Evolutionary conservation across 495 filamentous ascomycete species (phyloP), one percentile per base, ranked within the genome.

Genomic region (Podospora pseudocomata): DNA sequence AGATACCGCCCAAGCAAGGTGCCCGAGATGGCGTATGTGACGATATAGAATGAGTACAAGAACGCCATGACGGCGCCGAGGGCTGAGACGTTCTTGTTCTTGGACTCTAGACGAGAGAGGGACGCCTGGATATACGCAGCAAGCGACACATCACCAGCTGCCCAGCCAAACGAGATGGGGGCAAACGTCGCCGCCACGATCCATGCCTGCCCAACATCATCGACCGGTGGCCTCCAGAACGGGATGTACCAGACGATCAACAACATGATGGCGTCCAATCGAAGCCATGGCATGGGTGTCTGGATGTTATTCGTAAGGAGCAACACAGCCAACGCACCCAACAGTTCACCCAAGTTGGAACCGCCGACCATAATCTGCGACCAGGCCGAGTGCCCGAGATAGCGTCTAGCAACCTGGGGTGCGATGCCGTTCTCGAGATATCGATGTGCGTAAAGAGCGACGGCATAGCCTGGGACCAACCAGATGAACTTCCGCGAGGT

Each of bases 1-100:
- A 82, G 74, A 63, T 81, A 84, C 18, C 74, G 64, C 13, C 81
- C 81, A 11, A 83, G 74, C 9, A 80, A 30, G n/a, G 80, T 79
- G 0, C 76, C 76, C 3, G 72, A 68, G 44, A 83, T 78, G 54
- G 81, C 80, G 61, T 81, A 82, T 44, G 78, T 68, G 64, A 81
- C 71, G 57, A 83, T 81, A 63, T 84, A 81, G 13, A 79, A 79
- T 6, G 77, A 80, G 71, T 84, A 81, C 54, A 83, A 67, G 66
- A 84, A 82, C 0, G 80, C 81, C 80, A 83, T 83, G 65, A 84
- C 79, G 4, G 81, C 81, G 7, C 80, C 80, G 18, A 83, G 73
- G 6, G 81, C 73, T 32, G 81, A 84, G 18, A 84, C 79, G 30
- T 83, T 77, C 18, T 67, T 71, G 18, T 76, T 73, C 61, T 72